Conservation (phyloP, 108 stramenopile species). For the Pseudonitzschia multiseries region DNA sequence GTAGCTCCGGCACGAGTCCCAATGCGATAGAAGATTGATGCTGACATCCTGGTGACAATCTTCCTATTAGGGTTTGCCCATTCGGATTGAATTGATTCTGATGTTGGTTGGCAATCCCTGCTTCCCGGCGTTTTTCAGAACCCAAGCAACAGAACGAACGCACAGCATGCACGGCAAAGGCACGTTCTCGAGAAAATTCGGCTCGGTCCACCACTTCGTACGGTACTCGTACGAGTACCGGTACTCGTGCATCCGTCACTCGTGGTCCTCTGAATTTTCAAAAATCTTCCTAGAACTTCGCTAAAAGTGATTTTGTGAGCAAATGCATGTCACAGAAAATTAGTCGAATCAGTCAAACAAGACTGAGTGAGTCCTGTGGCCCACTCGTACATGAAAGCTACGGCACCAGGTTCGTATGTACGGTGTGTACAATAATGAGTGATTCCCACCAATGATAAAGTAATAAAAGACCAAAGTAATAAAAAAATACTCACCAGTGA, state of each 20-base stretch:
- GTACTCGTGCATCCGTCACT: no score
- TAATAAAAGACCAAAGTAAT: no score
- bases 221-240: no score
- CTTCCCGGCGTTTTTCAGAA: neutral
- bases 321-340: neutral
- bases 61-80: neutral
- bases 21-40: neutral
- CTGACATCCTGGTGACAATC: neutral
- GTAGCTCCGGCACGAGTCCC: neutral
- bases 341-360: neutral
- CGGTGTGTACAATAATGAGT: no score
- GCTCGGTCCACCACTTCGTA: neutral
- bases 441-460: no score
- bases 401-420: no score
- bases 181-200: neutral
- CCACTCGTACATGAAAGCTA: no score
- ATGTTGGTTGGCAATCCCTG: neutral
- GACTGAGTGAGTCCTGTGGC: neutral
- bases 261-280: no score
- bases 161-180: neutral
- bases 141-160: neutral
- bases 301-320: neutral
- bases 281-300: no score
- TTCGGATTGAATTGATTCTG: no score
- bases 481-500: no score